These are phyloP conservation scores for Diaporthe batatas DNA, from an alignment of 2,329 filamentous ascomycete species.

Conservation along the genomic window DNA sequence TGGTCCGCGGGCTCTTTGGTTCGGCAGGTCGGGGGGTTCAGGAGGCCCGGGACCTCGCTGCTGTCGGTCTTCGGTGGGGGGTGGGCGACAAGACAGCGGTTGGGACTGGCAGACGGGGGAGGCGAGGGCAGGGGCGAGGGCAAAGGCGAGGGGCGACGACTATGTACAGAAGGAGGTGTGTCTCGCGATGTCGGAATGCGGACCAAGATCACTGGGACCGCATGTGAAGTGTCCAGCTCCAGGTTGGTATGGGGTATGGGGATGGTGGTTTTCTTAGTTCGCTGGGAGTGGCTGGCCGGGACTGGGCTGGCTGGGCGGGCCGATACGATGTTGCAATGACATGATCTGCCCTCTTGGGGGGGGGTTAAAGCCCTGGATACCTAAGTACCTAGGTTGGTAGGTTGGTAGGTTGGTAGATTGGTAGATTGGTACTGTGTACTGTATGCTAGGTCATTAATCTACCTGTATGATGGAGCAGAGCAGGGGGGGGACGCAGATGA, in stretches of 20 bases:
- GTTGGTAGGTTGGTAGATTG: too few species aligned
- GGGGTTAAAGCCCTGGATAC: too few species aligned
- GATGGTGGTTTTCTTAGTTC: conserved; percentile 5
- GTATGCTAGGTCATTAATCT: not conserved
- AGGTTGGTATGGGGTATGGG: conserved; percentile 12
- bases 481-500: not conserved
- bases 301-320: conserved; percentile 3
- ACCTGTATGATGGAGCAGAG: not conserved
- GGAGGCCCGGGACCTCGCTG: conserved; percentile 18
- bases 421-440: too few species aligned
- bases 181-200: conserved; percentile 30
- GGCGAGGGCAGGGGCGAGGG: not conserved
- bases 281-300: conserved; percentile 19
- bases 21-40: conserved; percentile 15
- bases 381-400: too few species aligned
- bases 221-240: conserved; percentile 30
- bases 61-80: not conserved
- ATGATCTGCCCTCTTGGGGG: conserved; percentile 13
- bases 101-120: not conserved
- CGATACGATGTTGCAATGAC: conserved; percentile 27
- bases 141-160: conserved; percentile 4
- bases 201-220: conserved; percentile 29
- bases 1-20: conserved; percentile 21
- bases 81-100: not conserved
- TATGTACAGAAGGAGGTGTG: conserved; percentile 31